These are phyloP conservation scores for Alternaria sp. DNA, from an alignment of 2,329 filamentous ascomycete genomes.

Conservation along the genomic window DNA sequence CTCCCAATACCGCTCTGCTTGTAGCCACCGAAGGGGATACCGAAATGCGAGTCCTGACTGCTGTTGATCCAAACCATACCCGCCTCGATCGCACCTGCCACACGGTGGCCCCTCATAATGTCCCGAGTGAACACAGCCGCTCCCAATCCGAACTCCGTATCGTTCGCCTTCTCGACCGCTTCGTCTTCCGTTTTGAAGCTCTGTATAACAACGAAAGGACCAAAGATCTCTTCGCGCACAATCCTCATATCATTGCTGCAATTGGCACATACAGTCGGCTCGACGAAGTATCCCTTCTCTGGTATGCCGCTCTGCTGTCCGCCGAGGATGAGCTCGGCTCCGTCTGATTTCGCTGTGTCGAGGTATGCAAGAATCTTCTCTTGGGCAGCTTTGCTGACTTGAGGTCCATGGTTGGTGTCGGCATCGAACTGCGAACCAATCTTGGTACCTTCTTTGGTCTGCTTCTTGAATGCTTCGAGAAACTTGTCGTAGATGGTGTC, in stretches of 20 bases:
- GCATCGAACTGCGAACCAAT: not conserved
- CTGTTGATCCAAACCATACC: slow-evolving; percentile 49
- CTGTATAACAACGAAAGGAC: not conserved
- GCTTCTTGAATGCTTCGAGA: not conserved
- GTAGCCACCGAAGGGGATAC: slow-evolving; percentile 38
- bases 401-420: not conserved
- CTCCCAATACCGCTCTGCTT: slow-evolving; percentile 40
- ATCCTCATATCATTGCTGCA: slow-evolving; percentile 52
- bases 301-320: not conserved
- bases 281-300: not conserved
- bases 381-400: not conserved
- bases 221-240: not conserved
- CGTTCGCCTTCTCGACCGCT: slow-evolving; percentile 55
- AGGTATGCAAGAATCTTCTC: not conserved
- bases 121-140: slow-evolving; percentile 56
- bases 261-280: not conserved
- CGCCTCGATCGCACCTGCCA: slow-evolving; percentile 47
- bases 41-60: slow-evolving; percentile 8
- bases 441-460: not conserved
- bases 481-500: not conserved
- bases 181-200: slow-evolving; percentile 60
- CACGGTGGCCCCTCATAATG: slow-evolving; percentile 4
- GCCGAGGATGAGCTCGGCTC: slow-evolving; percentile 46
- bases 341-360: slow-evolving; percentile 57
- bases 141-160: slow-evolving; percentile 55